Base-by-base conservation (phyloP, 106 monocot species). In the Cymbidium sinense region DNA sequence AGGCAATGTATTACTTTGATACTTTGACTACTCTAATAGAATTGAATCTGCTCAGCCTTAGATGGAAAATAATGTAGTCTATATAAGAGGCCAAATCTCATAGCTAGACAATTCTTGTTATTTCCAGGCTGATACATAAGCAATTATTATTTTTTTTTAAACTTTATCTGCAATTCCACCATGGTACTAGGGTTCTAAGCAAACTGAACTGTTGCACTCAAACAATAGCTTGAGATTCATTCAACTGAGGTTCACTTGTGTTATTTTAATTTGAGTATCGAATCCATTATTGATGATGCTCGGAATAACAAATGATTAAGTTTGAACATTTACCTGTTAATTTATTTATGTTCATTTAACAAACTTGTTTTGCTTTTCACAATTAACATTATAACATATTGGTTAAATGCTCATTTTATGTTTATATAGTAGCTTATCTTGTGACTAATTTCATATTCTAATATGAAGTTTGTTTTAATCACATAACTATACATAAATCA, bases 1-100 rank as follows among this genome's bases (percentile, higher is more conserved):
- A 82, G 98, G 98, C 88, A 94, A 92, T 82, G 98, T 98, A 94
- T 70, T 82, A 35, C 70, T 80, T 82, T 74, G 44, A 74, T 44
- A 74, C 74, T 74, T 67, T 67, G 33, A 67, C 67, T 67, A 3
- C 30, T 67, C 13, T 31, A 4, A 67, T 67, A 31, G 28, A 15
- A 64, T 7, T 64, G 28, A 10, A 67, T 33, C 33, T 12, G 5
- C 33, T 67, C 31, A 67, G 23, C 23, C 23, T 58, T 58, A 6
- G 7, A 58, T 58, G 58, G 23, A 58, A 58, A n/a, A 58, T 58
- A 58, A 67, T 33, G 25, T 67, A 31, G 67, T 67, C 67, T 5
- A 64, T 29, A 28, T 28, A 64, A 29, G 7, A 4, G 9, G 5
- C 9, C 64, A 64, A 27, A 29, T 28, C 8, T 64, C 6, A 6